A percentile compares a stretch with the other conserved stretches of the same genome.
Conservation (phyloP, 1,284 basidiomycete species). For the Pseudozyma sp. region DNA sequence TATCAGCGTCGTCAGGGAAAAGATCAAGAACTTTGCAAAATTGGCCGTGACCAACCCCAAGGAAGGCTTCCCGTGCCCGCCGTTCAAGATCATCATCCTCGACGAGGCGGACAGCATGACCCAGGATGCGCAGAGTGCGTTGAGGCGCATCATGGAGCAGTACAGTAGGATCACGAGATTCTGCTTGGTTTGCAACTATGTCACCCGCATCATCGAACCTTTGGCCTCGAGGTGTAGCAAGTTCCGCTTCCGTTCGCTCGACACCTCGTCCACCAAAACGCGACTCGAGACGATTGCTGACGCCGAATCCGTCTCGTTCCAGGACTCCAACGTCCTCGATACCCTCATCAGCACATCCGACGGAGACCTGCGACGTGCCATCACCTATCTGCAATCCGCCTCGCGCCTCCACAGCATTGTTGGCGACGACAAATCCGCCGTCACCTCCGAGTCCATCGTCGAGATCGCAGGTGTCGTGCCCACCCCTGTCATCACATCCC, state of each 20-base stretch:
- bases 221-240: conserved; percentile 99
- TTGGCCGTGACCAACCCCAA: conserved; percentile 68
- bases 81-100: conserved; percentile 98
- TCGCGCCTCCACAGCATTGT: conserved; percentile 75
- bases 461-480: conserved; percentile 98
- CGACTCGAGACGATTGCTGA: conserved; percentile 84
- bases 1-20: conserved; percentile 94
- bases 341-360: conserved; percentile 83
- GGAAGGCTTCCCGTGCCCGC: conserved; percentile 85
- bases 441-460: conserved; percentile 75
- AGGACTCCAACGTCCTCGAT: conserved; percentile 70
- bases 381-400: conserved; percentile 97
- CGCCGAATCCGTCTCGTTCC: conserved; percentile 72
- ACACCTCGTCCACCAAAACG: conserved; percentile 78
- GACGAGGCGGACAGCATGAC: conserved; percentile 99
- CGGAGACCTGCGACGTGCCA: conserved; percentile 96
- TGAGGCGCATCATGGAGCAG: conserved; percentile 97
- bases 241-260: conserved; percentile 95
- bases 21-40: conserved; percentile 98
- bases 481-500: conserved; percentile 76
- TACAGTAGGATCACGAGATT: conserved; percentile 96
- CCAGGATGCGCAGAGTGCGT: conserved; percentile 95
- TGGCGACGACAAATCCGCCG: conserved; percentile 29
- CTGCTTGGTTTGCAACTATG: conserved; percentile 99
- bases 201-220: conserved; percentile 98